Evolutionary conservation across 495 filamentous ascomycete genomes (phyloP), one percentile per base, ranked within the genome.

Genomic region (Hypoxylon subgilvum): DNA sequence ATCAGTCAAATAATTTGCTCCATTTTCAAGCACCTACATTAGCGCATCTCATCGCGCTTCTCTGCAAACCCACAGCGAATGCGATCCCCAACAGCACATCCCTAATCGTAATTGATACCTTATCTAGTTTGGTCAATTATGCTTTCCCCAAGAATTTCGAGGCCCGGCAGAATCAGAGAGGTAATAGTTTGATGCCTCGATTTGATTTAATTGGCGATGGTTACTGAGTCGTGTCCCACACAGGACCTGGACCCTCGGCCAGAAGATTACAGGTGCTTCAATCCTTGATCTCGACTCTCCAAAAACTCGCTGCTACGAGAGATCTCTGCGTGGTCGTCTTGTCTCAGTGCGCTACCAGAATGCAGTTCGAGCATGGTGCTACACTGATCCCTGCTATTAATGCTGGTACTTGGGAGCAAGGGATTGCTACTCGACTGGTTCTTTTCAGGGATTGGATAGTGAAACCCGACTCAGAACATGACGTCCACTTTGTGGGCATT

Each of bases 51-150:
- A 75, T 96, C 22, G 87, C 88, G 2, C 72, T 96, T 4, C 69
- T 96, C 25, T 72, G 82, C 23, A 82, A 85, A 49, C 84, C 88
- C 14, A 80, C 83, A 1, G 58, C 77, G 10, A 66, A 66, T 17
- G 86, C 88, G 66, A 81, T 89, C 12, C 85, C 86, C 0, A 54
- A 65, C 23, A 71, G 74, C 18, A 87, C 87, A 3, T 76, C 71
- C 14, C 76, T 96, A 1, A 61, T 96, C n/a, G 79, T 95, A 7
- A 75, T 96, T 61, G 90, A 94, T 68, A 85, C 86, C 0, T 71
- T 94, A 13, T 90, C 90, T 6, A 84, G 82, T 10, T 75, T 88
- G n/a, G 78, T 94, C 57, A 84, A 86, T 46, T 78, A 86, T 42
- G 87, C 91, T 32, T 92, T 92, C 47, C 87, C 85, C 6, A 76